Evolutionary conservation across 73 alveolate genomes (phyloP).

Genomic region (Paramecium sonneborni): DNA sequence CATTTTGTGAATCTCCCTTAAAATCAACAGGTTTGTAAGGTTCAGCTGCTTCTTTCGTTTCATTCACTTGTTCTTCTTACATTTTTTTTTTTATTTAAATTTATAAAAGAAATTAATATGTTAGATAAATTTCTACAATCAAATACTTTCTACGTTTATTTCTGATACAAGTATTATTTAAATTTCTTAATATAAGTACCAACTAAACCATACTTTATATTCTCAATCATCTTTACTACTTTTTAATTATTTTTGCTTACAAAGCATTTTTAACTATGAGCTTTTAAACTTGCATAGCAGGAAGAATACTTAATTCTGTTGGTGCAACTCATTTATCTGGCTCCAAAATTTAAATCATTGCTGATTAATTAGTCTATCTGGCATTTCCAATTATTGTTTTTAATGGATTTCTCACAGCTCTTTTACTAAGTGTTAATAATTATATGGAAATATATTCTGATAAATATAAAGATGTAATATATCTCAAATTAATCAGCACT

Average conservation of each 20-base stretch:
- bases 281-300: conserved; percentile 1
- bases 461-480: conserved; percentile 8
- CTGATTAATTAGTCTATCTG: neutral
- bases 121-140: conserved; percentile 1
- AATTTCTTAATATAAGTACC: neutral
- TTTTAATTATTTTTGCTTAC: neutral
- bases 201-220: neutral
- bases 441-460: conserved; percentile 11
- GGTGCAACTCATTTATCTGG: neutral
- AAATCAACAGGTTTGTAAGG: conserved; percentile 47
- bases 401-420: neutral
- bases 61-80: conserved; percentile 18
- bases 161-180: neutral
- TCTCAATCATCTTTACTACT: neutral
- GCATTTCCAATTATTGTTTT: neutral
- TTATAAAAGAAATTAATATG: conserved; percentile 15
- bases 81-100: conserved; percentile 8
- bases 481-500: neutral
- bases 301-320: neutral
- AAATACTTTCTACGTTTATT: neutral
- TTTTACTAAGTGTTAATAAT: neutral
- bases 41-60: conserved; percentile 24
- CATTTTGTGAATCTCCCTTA: neutral
- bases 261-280: neutral
- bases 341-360: neutral